Base-by-base conservation (phyloP, 108 stramenopile genomes). In the Licmophora abbreviata region DNA sequence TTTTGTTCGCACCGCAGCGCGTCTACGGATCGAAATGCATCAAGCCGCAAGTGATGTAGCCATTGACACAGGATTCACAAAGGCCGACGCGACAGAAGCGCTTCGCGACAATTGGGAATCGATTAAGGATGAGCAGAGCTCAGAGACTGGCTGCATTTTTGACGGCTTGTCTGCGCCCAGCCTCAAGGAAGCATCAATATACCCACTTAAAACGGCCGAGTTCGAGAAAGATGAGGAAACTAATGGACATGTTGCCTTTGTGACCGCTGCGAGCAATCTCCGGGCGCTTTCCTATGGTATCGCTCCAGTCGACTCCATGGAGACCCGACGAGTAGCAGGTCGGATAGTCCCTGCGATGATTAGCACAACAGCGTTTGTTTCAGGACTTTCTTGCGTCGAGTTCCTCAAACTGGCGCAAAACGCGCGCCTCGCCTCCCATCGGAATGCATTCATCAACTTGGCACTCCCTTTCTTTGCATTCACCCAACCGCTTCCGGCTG, bases 321-420 rank as follows among this genome's bases (percentile, higher is more conserved):
- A 94, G 46, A 92, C 95, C 6, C 68, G 96, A 23, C 75, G 83
- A 57, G 85, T 99, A n/a, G 95, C 98, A 8, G 98, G 98, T 0
- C 81, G 82, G 42, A 99, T 99, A 50, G 92, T 97, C 23, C 98
- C 98, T 10, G 98, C 98, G 25, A 95, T 99, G 82, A 95, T 97
- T 15, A 95, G 96, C 14, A 99, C 96, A 21, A 99, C 98, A 8
- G 93, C 94, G 7, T 77, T 97, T 37, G 96, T 97, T 9, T 93
- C 95, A 1, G 93, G 93, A 17, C 64, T 95, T 28, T 93, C 95
- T 9, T 95, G 95, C 49, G 54, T 98, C 12, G 97, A 98, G 67
- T 66, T 97, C 12, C 45, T 92, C 30, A 97, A 96, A 68, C 54
- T 97, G 55, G 53, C 91, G 20, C 86, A 94, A 47, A 58, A 75